Evolutionary conservation across 75 land plant genomes (phyloP).

Genomic region (Cupressus sempervirens): DNA sequence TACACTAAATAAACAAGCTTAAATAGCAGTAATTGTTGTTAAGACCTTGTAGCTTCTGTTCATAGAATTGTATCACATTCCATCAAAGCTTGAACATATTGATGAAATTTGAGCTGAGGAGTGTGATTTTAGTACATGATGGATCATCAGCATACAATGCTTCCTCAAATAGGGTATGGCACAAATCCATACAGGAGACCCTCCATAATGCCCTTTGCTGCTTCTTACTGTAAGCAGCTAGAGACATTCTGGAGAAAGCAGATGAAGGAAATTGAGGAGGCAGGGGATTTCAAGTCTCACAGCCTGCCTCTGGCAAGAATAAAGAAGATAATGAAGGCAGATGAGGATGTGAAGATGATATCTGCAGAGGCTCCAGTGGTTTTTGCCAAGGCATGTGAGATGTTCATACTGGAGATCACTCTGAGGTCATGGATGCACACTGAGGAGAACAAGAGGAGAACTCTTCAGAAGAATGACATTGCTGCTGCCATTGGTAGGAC

Average conservation of each 20-base stretch:
- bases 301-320: conserved; percentile 61
- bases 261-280: conserved; percentile 62
- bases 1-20: background rate
- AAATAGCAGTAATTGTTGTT: background rate
- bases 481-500: conserved; percentile 86
- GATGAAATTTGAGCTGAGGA: conserved; percentile 7
- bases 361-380: conserved; percentile 88
- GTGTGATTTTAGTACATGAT: background rate
- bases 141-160: background rate
- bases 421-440: conserved; percentile 83
- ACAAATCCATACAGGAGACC: background rate
- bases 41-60: background rate
- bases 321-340: conserved; percentile 79
- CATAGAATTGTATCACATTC: background rate
- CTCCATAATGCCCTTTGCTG: conserved; percentile 33
- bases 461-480: conserved; percentile 85
- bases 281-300: conserved; percentile 56
- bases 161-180: conserved; percentile 11
- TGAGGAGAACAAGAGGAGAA: conserved; percentile 83
- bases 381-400: conserved; percentile 83
- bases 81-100: background rate
- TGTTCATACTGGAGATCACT: conserved; percentile 81
- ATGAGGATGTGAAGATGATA: conserved; percentile 79
- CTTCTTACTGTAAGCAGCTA: conserved; percentile 57
- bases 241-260: conserved; percentile 67